phyloP scores from a whole-genome alignment of 495 filamentous ascomycete species.

The Penicillium alfredii region DNA sequence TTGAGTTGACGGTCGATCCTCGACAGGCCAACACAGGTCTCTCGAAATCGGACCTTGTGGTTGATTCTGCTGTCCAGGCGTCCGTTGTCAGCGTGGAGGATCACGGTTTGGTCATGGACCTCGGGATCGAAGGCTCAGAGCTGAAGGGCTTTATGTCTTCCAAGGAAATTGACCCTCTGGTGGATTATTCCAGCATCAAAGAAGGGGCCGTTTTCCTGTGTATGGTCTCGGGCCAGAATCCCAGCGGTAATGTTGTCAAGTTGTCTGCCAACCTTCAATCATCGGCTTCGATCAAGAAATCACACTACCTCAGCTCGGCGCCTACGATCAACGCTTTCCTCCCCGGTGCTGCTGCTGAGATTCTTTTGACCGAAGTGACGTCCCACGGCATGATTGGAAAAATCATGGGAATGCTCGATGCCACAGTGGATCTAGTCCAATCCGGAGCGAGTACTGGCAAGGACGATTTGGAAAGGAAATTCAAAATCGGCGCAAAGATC shows the following conservation, averaged over 20 bases:
- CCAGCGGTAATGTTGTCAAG: conserved; percentile 78
- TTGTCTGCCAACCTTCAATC: conserved; percentile 69
- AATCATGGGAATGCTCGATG: conserved; percentile 85
- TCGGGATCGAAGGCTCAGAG: conserved; percentile 62
- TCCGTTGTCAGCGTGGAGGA: conserved; percentile 88
- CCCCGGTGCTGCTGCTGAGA: conserved; percentile 81
- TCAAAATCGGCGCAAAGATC: conserved; percentile 76
- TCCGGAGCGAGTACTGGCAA: conserved; percentile 62
- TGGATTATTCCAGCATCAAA: conserved; percentile 56
- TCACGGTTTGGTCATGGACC: conserved; percentile 89
- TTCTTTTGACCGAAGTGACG: conserved; percentile 69
- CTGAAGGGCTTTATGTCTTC: conserved; percentile 83
- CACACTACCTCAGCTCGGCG: conserved; percentile 61
- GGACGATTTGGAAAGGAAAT: conserved; percentile 62
- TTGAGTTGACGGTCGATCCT: conserved; percentile 79
- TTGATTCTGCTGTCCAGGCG: conserved; percentile 73
- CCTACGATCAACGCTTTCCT: conserved; percentile 86
- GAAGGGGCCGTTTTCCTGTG: conserved; percentile 82
- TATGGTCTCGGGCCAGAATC: conserved; percentile 65
- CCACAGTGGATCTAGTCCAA: conserved; percentile 84
- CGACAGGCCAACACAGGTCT: conserved; percentile 69
- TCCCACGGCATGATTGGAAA: conserved; percentile 66
- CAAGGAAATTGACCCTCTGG: conserved; percentile 63
- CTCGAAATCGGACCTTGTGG: conserved; percentile 59
- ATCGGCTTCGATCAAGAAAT: conserved; percentile 62